Evolutionary conservation across 148 eudicot genomes (phyloP).

Genomic region (Vaccinium darrowii): DNA sequence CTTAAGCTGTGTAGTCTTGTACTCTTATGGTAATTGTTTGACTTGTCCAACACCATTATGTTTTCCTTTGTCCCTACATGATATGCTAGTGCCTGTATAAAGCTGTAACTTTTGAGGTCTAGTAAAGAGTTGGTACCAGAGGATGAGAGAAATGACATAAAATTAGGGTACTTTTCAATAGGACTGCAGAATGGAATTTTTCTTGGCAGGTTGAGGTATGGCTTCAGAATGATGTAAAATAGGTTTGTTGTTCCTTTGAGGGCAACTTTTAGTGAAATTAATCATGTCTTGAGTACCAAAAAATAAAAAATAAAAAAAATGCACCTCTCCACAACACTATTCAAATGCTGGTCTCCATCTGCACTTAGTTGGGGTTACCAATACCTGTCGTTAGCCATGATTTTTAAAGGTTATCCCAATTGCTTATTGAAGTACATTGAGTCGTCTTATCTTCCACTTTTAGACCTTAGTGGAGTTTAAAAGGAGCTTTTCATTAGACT

Average conservation of each 20-base stretch:
- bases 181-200: neutral
- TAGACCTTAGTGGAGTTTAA: neutral
- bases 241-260: neutral
- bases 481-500: neutral
- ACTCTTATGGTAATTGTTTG: neutral
- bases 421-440: neutral
- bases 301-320: neutral
- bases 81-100: neutral
- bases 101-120: neutral
- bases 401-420: neutral
- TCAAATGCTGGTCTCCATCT: neutral
- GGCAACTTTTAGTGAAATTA: neutral
- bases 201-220: constrained; percentile 73
- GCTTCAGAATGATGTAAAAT: constrained; percentile 34
- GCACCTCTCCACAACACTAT: neutral
- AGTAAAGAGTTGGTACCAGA: neutral
- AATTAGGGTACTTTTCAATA: neutral
- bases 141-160: neutral
- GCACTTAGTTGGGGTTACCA: neutral
- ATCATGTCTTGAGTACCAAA: neutral
- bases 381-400: neutral
- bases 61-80: neutral
- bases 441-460: neutral
- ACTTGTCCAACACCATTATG: neutral
- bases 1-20: constrained; percentile 1